phyloP scores from a whole-genome alignment of 148 eudicot genomes.

The Tetragonia tetragonoides region DNA sequence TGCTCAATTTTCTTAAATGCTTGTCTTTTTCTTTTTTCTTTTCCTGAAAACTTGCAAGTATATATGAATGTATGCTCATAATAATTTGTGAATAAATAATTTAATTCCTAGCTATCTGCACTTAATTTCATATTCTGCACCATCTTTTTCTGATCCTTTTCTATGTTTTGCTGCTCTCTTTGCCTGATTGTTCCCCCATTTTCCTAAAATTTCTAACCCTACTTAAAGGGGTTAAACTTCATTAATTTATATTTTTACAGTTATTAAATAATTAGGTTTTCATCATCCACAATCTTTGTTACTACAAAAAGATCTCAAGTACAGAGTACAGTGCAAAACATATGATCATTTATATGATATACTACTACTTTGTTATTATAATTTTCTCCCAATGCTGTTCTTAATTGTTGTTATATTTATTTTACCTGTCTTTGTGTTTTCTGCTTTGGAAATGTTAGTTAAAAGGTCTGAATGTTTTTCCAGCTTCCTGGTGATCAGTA shows the following conservation, averaged over 20 bases:
- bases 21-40: conserved; percentile 6
- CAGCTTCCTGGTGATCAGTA: conserved; percentile 1
- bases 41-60: not conserved
- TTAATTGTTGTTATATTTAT: not conserved
- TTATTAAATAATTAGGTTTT: not conserved
- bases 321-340: too few relatives aligned
- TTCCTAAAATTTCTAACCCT: not conserved
- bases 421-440: not conserved
- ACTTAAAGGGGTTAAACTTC: not conserved
- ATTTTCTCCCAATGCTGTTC: not conserved
- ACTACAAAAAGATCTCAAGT: conserved; percentile 5
- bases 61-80: not conserved
- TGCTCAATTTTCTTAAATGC: conserved; percentile 18
- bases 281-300: conserved; percentile 7
- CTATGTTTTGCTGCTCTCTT: not conserved
- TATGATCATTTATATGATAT: not conserved
- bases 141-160: conserved; percentile 7
- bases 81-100: not conserved
- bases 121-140: conserved; percentile 9
- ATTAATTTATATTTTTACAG: not conserved
- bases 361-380: not conserved
- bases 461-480: not conserved
- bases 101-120: not conserved
- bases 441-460: not conserved
- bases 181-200: not conserved